Evolutionary conservation across 176 grass and related monocot genomes (phyloP).

Genomic region (Musa itinerans): DNA sequence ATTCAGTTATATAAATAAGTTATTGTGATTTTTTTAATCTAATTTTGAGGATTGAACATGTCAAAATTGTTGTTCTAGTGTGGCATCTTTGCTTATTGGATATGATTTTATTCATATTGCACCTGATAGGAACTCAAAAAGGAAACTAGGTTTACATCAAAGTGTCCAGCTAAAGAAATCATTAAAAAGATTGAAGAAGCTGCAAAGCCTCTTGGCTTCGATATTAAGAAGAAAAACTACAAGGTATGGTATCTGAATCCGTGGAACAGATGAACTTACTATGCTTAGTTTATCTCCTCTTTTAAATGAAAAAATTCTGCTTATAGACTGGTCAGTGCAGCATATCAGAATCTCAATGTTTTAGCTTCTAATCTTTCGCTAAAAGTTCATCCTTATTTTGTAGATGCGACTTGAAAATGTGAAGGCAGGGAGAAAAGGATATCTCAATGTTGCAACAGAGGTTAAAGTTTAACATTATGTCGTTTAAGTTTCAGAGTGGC

Average conservation of each 20-base stretch:
- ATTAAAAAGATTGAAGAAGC: slow-evolving; percentile 91
- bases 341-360: too few relatives aligned
- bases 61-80: too few relatives aligned
- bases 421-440: slow-evolving; percentile 94
- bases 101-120: too few relatives aligned
- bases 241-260: slow-evolving; percentile 34
- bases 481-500: too few relatives aligned
- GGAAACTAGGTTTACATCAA: slow-evolving; percentile 94
- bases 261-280: too few relatives aligned
- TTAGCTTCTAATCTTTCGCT: too few relatives aligned
- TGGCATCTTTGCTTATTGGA: too few relatives aligned
- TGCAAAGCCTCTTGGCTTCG: slow-evolving; percentile 93
- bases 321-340: too few relatives aligned
- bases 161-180: slow-evolving; percentile 78
- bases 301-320: not conserved
- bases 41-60: too few relatives aligned
- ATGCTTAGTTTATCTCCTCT: too few relatives aligned
- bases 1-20: too few relatives aligned
- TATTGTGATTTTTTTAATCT: too few relatives aligned
- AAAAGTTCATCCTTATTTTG: slow-evolving; percentile 2
- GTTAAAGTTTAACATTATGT: slow-evolving; percentile 8
- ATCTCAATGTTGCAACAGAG: slow-evolving; percentile 97
- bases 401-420: slow-evolving; percentile 87
- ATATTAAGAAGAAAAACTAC: slow-evolving; percentile 96
- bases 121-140: slow-evolving; percentile 65